A percentile compares a stretch with the other conserved stretches of the same genome.
These are phyloP conservation scores for Candida stauntonica DNA, from an alignment of 805 yeast genomes.

Conservation along the genomic window DNA sequence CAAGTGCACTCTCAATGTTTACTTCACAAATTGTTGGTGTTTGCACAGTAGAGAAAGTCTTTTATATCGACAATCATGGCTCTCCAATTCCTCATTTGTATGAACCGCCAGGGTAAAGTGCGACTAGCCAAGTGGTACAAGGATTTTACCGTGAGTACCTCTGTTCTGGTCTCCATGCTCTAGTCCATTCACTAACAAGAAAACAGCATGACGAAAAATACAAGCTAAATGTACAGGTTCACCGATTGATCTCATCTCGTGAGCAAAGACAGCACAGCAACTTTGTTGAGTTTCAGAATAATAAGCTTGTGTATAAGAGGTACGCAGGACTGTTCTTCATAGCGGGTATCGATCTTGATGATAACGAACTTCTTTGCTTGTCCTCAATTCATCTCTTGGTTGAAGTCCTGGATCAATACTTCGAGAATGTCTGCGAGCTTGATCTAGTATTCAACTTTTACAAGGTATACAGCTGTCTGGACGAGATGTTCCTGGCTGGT, in stretches of 20 bases:
- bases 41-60: too few relatives aligned
- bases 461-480: constrained; percentile 75
- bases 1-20: too few relatives aligned
- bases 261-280: constrained; percentile 82
- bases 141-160: constrained; percentile 33
- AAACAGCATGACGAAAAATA: constrained; percentile 41
- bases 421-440: constrained; percentile 83
- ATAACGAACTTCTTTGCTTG: constrained; percentile 76
- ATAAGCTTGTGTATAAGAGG: constrained; percentile 75
- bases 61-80: constrained; percentile 51
- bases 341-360: constrained; percentile 73
- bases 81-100: constrained; percentile 72
- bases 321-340: constrained; percentile 91
- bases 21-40: too few relatives aligned
- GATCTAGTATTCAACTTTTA: constrained; percentile 91
- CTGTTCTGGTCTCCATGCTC: neutral
- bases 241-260: constrained; percentile 72
- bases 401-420: constrained; percentile 80
- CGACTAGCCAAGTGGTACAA: constrained; percentile 79
- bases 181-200: constrained; percentile 17
- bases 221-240: constrained; percentile 57
- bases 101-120: constrained; percentile 92
- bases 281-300: constrained; percentile 65
- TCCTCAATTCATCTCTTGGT: constrained; percentile 86
- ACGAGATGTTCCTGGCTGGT: constrained; percentile 87